Conservation (phyloP, 257 asterid genomes). For the Schizonepeta tenuifolia region DNA sequence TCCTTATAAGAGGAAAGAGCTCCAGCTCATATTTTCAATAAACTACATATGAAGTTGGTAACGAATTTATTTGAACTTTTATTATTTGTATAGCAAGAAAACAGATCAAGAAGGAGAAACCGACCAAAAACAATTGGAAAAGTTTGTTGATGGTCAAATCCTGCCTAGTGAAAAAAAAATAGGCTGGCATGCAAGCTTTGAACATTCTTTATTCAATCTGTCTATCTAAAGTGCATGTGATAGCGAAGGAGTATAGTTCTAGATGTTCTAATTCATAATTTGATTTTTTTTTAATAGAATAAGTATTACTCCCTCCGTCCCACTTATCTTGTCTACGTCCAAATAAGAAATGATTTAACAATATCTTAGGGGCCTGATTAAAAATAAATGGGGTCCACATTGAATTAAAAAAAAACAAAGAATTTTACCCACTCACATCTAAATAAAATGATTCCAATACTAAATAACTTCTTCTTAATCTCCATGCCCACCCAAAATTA, state of each 20-base stretch:
- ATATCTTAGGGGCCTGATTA: too few relatives aligned
- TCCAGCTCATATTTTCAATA: background rate
- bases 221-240: conserved; percentile 9
- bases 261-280: background rate
- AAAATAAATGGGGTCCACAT: too few relatives aligned
- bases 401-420: too few relatives aligned
- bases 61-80: background rate
- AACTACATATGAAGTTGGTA: conserved; percentile 13
- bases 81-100: background rate
- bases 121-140: background rate
- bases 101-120: background rate
- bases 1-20: background rate
- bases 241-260: conserved; percentile 13
- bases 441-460: too few relatives aligned
- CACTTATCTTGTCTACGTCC: too few relatives aligned
- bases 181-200: conserved; percentile 25
- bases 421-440: too few relatives aligned
- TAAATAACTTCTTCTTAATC: too few relatives aligned
- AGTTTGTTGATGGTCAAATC: conserved; percentile 5
- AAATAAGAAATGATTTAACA: too few relatives aligned
- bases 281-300: too few relatives aligned
- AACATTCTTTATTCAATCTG: conserved; percentile 18
- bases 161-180: background rate
- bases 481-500: too few relatives aligned
- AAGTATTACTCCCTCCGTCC: too few relatives aligned